Evolutionary conservation across 208 protist species (phyloP), one percentile per base, ranked within the genome.

Genomic region (Crithidia expoeki): DNA sequence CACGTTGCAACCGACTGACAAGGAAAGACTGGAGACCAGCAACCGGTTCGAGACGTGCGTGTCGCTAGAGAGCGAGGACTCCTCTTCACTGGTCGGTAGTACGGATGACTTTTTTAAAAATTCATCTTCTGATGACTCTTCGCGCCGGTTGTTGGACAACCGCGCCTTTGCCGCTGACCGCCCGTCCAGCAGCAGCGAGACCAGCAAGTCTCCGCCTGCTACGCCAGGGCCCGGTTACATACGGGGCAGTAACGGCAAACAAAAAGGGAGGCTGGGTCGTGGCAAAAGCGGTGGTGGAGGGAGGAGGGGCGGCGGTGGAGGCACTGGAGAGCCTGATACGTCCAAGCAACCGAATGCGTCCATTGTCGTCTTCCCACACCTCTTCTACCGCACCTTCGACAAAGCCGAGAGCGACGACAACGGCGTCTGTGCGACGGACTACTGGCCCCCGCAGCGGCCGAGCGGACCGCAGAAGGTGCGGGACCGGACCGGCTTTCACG

Each of bases 371-470:
- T 55, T 59, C 12, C 65, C 75, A 38, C 66, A 84, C 66, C 44
- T 59, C 36, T 93, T 84, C 65, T 93, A 76, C 72, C 74, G 69
- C 40, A 56, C 69, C 30, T 88, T 80, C 47, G 77, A 83, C 65
- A 80, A 80, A 46, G 71, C 71, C 25, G 33, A 71, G 50, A 38
- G 46, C 25, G 60, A 72, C 21, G 71, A 77, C 66, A 69, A 84
- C 19, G 78, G 80, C 21, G 16, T 65, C 19, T 78, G 68, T 42
- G 61, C 72, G 30, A 61, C 82, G 10, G 77, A 85, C 53, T 93
- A 85, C 72, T 72, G 52, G 53, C 53, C 64, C 11, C 55, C 67
- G 25, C 55, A 68, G 53, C 72, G 71, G 4, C 63, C 59, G 6
- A 70, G 55, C 57, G 56, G 42, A 16, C 44, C 57, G 33, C 58